Base-by-base conservation (phyloP, 129 eudicot genomes). In the Pseudognaphalium luteoalbum region DNA sequence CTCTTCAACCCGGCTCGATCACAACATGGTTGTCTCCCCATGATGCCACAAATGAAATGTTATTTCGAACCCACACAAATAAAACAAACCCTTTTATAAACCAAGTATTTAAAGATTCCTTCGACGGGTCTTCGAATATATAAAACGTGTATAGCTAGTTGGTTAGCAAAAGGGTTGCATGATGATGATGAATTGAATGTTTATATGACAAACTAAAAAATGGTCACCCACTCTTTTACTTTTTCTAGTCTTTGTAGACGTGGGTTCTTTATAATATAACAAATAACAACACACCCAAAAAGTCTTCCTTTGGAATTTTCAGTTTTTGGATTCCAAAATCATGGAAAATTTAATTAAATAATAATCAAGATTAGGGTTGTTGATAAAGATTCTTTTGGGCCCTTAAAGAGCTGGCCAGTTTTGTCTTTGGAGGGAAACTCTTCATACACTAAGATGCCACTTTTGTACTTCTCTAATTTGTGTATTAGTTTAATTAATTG, bases 21-120 rank as follows among this genome's bases (percentile, higher is more conserved):
- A 74, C 97, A 91, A 69, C 97, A 89, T 60, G 97, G 97, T 39
- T 87, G 83, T 60, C 97, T 87, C 68, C 95, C 97, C 97, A 91
- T 91, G 74, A 70, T 16, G 30, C 51, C 44, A 12, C 67, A 17
- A 68, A 51, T 37, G 22, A 44, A 63, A 54, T 50, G 34, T 71
- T 22, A 71, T 77, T 54, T 30, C 0, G 21, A 19, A 81, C 71
- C 52, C 75, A 64, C 61, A 68, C 78, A 83, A 66, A 73, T 47
- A 63, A 66, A 71, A 60, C 34, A 79, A 44, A 41, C 71, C 75
- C 65, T 65, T 47, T 67, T 77, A 78, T 78, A 81, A 81, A 66
- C 58, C 19, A 51, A 77, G 70, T 54, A n/a, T n/a, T n/a, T n/a
- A 74, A 80, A 80, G 83, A 80, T 80, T 80, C 79, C 69, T 56